These are phyloP conservation scores for Penicillium glabrum DNA, from an alignment of 2,329 filamentous ascomycete species.

Conservation along the genomic window DNA sequence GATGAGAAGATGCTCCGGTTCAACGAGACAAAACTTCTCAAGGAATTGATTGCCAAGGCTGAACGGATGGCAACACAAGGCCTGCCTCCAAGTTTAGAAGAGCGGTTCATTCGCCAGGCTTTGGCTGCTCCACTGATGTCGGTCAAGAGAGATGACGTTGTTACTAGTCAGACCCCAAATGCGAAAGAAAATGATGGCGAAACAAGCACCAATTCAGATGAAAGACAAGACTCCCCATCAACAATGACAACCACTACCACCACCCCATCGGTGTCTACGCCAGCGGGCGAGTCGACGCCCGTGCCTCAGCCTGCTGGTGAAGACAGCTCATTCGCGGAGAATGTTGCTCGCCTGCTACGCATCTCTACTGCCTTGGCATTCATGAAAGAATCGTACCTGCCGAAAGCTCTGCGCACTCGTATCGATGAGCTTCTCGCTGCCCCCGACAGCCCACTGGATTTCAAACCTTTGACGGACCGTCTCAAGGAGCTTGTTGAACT, in stretches of 20 bases:
- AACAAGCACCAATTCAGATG: conserved; percentile 23
- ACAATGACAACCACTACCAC: conserved; percentile 35
- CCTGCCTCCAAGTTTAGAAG: conserved; percentile 79
- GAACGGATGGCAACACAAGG: conserved; percentile 62
- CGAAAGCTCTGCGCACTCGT: conserved; percentile 36
- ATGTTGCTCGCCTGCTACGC: conserved; percentile 46
- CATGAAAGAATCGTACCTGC: conserved; percentile 52
- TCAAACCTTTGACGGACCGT: conserved; percentile 69
- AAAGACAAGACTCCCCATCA: conserved; percentile 32
- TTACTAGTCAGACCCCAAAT: conserved; percentile 23
- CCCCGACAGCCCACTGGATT: conserved; percentile 57
- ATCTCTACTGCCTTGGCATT: conserved; percentile 52
- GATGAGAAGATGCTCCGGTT: conserved; percentile 84
- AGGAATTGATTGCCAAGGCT: conserved; percentile 69
- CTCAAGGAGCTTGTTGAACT: conserved; percentile 65
- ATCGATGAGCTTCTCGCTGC: conserved; percentile 41
- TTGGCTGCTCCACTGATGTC: conserved; percentile 75
- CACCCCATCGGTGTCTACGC: conserved; percentile 36
- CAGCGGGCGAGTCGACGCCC: conserved; percentile 41
- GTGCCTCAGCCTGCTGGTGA: conserved; percentile 36
- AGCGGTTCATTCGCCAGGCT: conserved; percentile 73
- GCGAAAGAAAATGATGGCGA: conserved; percentile 21
- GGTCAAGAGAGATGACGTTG: conserved; percentile 58
- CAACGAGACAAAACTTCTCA: conserved; percentile 68
- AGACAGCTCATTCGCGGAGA: conserved; percentile 31